Evolutionary conservation across 2,329 filamentous ascomycete species (phyloP).

Genomic region (Aureobasidium vineae): DNA sequence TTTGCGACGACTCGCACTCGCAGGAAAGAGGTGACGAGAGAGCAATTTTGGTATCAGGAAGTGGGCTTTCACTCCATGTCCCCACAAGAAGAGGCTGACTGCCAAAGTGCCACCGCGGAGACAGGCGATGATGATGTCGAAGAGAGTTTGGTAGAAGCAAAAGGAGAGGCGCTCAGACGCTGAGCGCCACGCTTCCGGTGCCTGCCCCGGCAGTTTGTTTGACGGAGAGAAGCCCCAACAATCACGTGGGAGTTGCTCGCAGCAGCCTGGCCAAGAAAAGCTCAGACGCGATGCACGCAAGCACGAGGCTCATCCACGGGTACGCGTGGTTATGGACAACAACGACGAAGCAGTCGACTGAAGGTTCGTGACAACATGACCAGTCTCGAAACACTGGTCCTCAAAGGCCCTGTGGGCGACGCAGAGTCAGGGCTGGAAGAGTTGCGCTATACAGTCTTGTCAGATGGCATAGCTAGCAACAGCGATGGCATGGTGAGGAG

Average conservation of each 20-base stretch:
- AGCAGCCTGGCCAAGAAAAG: neutral
- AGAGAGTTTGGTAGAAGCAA: neutral
- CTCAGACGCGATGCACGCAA: conserved; percentile 5
- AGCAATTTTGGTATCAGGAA: neutral
- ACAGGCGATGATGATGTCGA: conserved; percentile 10
- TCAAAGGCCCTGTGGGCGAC: conserved; percentile 76
- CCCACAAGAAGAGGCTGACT: conserved; percentile 7
- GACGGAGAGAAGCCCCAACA: neutral
- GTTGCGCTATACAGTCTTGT: conserved; percentile 69
- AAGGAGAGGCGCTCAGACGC: neutral
- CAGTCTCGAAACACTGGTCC: conserved; percentile 70
- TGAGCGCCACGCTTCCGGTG: neutral
- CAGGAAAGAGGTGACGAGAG: neutral
- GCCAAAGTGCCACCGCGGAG: conserved; percentile 1
- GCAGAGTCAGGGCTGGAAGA: conserved; percentile 65
- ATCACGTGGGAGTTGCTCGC: neutral
- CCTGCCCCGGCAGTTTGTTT: neutral
- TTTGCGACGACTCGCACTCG: neutral
- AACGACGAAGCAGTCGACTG: neutral
- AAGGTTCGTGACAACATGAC: conserved; percentile 32
- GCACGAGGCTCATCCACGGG: neutral
- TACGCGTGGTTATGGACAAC: neutral
- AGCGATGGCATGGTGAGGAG: conserved; percentile 72
- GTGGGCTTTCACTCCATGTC: conserved; percentile 4
- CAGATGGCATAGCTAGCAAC: conserved; percentile 73